Conservation (phyloP, 1,284 basidiomycete genomes). For the Blastosporella zonata region DNA sequence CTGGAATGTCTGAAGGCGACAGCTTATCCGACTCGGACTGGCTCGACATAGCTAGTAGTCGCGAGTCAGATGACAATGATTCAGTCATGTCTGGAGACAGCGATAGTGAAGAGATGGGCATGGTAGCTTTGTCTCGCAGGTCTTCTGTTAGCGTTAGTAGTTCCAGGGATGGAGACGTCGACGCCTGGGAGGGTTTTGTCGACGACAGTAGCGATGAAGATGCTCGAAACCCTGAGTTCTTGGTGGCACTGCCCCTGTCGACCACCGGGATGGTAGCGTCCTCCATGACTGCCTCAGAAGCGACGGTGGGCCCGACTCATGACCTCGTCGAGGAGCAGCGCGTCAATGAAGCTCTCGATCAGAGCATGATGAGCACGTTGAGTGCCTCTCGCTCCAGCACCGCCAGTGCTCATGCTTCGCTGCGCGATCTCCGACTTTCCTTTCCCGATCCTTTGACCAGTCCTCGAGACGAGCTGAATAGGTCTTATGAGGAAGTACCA, state of each 20-base stretch:
- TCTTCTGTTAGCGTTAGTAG: slow-evolving; percentile 67
- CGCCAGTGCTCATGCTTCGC: slow-evolving; percentile 52
- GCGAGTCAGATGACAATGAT: slow-evolving; percentile 65
- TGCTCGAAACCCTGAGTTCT: slow-evolving; percentile 29
- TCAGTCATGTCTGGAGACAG: slow-evolving; percentile 58
- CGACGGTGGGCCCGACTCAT: slow-evolving; percentile 25
- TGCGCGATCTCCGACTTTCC: slow-evolving; percentile 70
- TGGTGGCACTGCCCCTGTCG: slow-evolving; percentile 26
- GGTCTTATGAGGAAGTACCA: slow-evolving; percentile 48
- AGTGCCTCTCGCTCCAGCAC: slow-evolving; percentile 63
- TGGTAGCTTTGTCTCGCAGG: slow-evolving; percentile 55
- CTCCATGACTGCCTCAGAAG: slow-evolving; percentile 24
- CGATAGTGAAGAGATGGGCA: slow-evolving; percentile 53
- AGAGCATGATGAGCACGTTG: slow-evolving; percentile 75
- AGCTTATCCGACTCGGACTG: slow-evolving; percentile 74
- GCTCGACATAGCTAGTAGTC: slow-evolving; percentile 69
- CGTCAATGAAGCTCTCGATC: slow-evolving; percentile 69
- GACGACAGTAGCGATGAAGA: slow-evolving; percentile 55
- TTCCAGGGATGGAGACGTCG: slow-evolving; percentile 61
- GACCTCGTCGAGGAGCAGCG: slow-evolving; percentile 56
- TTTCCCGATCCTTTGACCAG: slow-evolving; percentile 76
- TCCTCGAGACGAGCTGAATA: slow-evolving; percentile 53
- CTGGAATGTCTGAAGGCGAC: slow-evolving; percentile 56
- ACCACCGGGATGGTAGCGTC: slow-evolving; percentile 25
- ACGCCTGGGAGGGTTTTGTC: slow-evolving; percentile 72